phyloP scores from a whole-genome alignment of 345 rosid species.

The Erysimum cheiranthoides region DNA sequence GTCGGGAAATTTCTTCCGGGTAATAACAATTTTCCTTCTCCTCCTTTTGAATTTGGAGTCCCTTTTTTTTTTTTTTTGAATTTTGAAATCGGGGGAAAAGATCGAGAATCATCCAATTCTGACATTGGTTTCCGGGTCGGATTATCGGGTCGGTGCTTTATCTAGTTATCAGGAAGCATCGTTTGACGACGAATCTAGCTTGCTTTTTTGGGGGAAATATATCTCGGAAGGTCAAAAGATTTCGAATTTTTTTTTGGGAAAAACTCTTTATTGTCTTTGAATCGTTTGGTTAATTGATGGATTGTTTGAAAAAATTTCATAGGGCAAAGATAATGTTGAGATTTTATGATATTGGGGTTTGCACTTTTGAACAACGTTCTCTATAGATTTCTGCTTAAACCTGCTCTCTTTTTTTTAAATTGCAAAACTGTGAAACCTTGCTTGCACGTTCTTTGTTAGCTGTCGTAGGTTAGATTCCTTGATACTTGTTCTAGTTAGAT shows the following conservation, averaged over 20 bases:
- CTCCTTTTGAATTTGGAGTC: conserved; percentile 8
- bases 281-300: conserved; percentile 13
- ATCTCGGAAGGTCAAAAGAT: conserved; percentile 5
- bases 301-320: conserved; percentile 11
- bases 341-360: conserved; percentile 31
- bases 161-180: not conserved
- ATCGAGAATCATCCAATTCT: conserved; percentile 19
- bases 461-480: conserved; percentile 15
- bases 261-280: conserved; percentile 17
- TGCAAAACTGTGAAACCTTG: conserved; percentile 16
- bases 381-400: conserved; percentile 13
- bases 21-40: not conserved
- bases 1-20: conserved; percentile 36
- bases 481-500: conserved; percentile 30
- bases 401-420: not conserved
- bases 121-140: conserved; percentile 21
- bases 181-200: conserved; percentile 42
- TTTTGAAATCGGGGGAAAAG: conserved; percentile 1
- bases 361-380: conserved; percentile 12
- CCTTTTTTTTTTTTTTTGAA: not conserved
- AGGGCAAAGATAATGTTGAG: conserved; percentile 9
- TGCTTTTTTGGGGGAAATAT: conserved; percentile 10
- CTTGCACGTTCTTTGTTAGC: conserved; percentile 32
- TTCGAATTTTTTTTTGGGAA: not conserved
- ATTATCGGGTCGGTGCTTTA: conserved; percentile 23